A percentile compares a stretch with the other conserved stretches of the same genome.
Conservation (phyloP, 2,329 filamentous ascomycete species). For the Magnaporthiopsis poae region DNA sequence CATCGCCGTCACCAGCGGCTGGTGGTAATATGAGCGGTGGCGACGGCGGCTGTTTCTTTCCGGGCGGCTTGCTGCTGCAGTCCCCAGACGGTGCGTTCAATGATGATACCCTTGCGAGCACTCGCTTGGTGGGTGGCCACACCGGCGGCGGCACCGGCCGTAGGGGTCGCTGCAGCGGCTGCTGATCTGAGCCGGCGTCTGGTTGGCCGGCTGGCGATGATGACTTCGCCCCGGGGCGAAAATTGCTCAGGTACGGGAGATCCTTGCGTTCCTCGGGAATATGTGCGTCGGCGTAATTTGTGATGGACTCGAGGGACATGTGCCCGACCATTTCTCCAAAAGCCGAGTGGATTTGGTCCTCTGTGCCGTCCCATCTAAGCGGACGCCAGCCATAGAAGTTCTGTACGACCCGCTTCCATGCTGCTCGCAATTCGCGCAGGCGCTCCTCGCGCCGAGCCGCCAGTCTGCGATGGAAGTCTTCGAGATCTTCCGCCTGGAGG, state of each 20-base stretch:
- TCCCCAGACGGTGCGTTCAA: not conserved
- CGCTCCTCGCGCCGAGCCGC: not conserved
- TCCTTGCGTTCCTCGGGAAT: slow-evolving; percentile 2
- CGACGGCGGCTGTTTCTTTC: not conserved
- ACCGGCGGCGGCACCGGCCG: not conserved
- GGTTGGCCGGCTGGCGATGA: not conserved
- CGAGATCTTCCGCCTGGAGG: not conserved
- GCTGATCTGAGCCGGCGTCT: not conserved
- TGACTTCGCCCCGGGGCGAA: not conserved
- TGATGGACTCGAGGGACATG: not conserved
- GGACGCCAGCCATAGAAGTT: not conserved
- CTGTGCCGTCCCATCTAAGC: too few species aligned
- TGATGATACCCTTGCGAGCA: not conserved
- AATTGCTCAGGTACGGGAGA: not conserved
- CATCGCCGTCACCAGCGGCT: not conserved
- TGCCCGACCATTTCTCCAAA: not conserved
- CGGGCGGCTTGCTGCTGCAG: not conserved
- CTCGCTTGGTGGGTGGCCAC: not conserved
- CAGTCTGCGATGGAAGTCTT: slow-evolving; percentile 1
- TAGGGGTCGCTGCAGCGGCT: not conserved
- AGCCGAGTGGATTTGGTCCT: not conserved
- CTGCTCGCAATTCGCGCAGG: not conserved
- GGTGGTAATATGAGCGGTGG: not conserved
- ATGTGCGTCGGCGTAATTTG: not conserved
- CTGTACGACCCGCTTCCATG: not conserved